These are phyloP conservation scores for Massarina eburnea DNA, from an alignment of 2,329 filamentous ascomycete species.

Conservation along the genomic window DNA sequence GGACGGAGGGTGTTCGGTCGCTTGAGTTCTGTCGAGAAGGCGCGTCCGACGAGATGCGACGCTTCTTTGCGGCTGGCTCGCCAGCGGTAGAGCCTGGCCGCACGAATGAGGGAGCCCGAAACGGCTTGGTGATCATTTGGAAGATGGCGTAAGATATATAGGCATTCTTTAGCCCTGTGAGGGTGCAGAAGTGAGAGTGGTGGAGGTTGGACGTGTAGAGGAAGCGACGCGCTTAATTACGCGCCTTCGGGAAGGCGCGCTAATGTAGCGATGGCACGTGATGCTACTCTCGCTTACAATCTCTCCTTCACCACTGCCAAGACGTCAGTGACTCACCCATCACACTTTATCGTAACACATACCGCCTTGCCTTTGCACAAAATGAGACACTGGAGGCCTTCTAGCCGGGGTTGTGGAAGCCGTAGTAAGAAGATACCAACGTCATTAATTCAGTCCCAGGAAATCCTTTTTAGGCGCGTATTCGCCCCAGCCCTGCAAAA, in stretches of 20 bases:
- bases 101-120: slow-evolving; percentile 37
- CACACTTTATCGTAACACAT: too few species aligned
- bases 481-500: too few species aligned
- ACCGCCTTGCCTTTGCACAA: too few species aligned
- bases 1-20: slow-evolving; percentile 35
- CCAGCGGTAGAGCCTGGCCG: slow-evolving; percentile 20
- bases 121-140: slow-evolving; percentile 35
- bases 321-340: too few species aligned
- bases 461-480: too few species aligned
- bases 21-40: slow-evolving; percentile 17
- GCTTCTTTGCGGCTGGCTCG: slow-evolving; percentile 46
- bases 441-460: too few species aligned
- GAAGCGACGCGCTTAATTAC: slow-evolving; percentile 1
- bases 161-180: not conserved
- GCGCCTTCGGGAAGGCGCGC: not conserved
- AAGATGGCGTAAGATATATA: not conserved
- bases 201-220: too few species aligned
- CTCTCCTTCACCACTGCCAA: too few species aligned
- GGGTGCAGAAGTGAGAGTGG: not conserved
- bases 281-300: too few species aligned
- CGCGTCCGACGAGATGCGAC: slow-evolving; percentile 41
- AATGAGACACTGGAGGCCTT: too few species aligned
- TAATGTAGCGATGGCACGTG: slow-evolving; percentile 1
- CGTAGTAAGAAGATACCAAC: too few species aligned
- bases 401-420: too few species aligned